Conservation (phyloP, 345 rosid genomes). For the Psidium guajava region DNA sequence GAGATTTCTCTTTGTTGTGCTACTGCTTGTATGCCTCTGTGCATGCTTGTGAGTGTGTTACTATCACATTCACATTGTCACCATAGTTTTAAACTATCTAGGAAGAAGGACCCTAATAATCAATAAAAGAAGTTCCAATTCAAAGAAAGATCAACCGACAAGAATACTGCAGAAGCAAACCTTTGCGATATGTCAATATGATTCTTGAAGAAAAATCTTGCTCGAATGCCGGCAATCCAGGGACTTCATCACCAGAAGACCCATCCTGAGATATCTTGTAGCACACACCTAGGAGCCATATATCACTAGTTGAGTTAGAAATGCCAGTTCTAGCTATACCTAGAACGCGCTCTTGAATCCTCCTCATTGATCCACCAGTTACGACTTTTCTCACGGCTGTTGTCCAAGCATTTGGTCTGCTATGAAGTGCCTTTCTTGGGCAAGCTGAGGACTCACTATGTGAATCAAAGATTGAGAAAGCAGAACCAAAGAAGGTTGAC, state of each 20-base stretch:
- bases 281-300: slow-evolving; percentile 80
- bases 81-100: neutral
- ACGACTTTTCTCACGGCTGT: slow-evolving; percentile 57
- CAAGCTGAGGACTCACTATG: slow-evolving; percentile 31
- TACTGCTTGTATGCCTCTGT: neutral
- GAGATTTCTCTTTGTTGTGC: neutral
- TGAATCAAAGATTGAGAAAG: slow-evolving; percentile 55
- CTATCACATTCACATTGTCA: neutral
- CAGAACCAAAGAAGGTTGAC: slow-evolving; percentile 53
- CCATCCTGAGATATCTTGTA: slow-evolving; percentile 44
- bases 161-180: slow-evolving; percentile 16
- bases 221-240: slow-evolving; percentile 44
- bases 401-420: slow-evolving; percentile 51
- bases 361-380: slow-evolving; percentile 70
- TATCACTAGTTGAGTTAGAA: slow-evolving; percentile 45
- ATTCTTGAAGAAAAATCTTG: slow-evolving; percentile 75
- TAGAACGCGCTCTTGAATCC: slow-evolving; percentile 75
- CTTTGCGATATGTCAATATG: slow-evolving; percentile 79
- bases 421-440: slow-evolving; percentile 27
- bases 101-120: neutral
- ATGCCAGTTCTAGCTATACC: slow-evolving; percentile 64
- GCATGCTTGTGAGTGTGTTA: neutral
- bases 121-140: neutral
- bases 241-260: slow-evolving; percentile 27
- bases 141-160: neutral